Evolutionary conservation across 2,329 filamentous ascomycete species (phyloP).

Genomic region (Hymenotorrendiella dingleyae): DNA sequence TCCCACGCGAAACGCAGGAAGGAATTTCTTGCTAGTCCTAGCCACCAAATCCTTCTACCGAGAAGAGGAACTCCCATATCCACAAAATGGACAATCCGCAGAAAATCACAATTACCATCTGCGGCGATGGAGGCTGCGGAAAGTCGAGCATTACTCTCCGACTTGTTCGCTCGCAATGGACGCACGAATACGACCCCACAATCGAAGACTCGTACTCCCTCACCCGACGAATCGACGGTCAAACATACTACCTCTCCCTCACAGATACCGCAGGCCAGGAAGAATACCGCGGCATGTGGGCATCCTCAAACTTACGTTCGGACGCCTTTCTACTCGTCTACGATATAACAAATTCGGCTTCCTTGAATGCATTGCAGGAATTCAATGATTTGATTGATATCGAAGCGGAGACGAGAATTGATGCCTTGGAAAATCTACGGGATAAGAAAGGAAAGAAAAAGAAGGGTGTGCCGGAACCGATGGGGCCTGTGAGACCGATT

Average conservation of each 20-base stretch:
- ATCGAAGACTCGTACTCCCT: constrained; percentile 83
- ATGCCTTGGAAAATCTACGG: constrained; percentile 16
- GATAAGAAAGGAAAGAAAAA: constrained; percentile 7
- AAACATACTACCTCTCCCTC: constrained; percentile 68
- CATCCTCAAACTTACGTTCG: constrained; percentile 67
- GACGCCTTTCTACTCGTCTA: constrained; percentile 84
- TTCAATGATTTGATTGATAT: constrained; percentile 82
- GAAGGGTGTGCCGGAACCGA: constrained; percentile 7
- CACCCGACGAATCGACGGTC: constrained; percentile 72
- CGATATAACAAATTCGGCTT: constrained; percentile 69
- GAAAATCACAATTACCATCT: constrained; percentile 69
- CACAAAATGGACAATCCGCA: constrained; percentile 18
- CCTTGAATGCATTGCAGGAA: constrained; percentile 66
- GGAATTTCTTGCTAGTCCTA: too few relatives aligned
- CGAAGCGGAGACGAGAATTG: constrained; percentile 66
- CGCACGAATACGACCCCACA: constrained; percentile 73
- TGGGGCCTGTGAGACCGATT: constrained; percentile 45
- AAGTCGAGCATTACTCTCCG: constrained; percentile 83
- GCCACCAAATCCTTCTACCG: too few relatives aligned
- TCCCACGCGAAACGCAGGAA: too few relatives aligned
- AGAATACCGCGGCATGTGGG: constrained; percentile 85
- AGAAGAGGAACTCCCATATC: too few relatives aligned
- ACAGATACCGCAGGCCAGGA: constrained; percentile 87
- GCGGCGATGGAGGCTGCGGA: constrained; percentile 77
- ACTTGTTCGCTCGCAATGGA: constrained; percentile 78